Evolutionary conservation across 495 filamentous ascomycete species (phyloP), one percentile per base, ranked within the genome.

Genomic region (Penicillium lividum): DNA sequence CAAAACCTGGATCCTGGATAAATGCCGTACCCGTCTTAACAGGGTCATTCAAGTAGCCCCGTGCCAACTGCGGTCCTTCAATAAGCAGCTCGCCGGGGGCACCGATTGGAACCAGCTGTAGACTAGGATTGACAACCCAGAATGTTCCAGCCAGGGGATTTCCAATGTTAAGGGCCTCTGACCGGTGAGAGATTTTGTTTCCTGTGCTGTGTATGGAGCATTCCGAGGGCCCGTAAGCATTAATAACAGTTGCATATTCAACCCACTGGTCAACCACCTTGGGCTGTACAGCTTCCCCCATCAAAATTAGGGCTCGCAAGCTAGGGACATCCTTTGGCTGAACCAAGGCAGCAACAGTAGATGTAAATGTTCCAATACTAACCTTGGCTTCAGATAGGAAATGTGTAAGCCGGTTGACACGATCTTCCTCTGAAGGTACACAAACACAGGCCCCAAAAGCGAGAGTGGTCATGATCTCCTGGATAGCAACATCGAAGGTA

Each of bases 401-500:
- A 7, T 29, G 25, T 29, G 13, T 25, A 2, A 53, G 51, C 4
- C 25, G 4, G 15, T n/a, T 22, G 1, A 22, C 5, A 3, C 51
- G 11, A 16, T 72, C 60, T 1, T 45, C 28, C 10, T 64, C 63
- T 4, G 64, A 66, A 0, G 72, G 72, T 36, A 71, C 67, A 18
- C 70, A 73, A 0, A 73, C 51, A n/a, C 70, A 73, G 1, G 73
- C 78, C n/a, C 79, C 78, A 18, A 47, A 53, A 2, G 68, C 59
- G 16, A 80, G 52, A 2, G 77, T 74, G 2, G 61, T 68, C n/a
- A 79, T 60, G 2, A 74, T 71, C 11, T 79, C 75, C 7, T 68
- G 66, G 13, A 78, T 65, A 15, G 58, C 63, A 0, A 69, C 69
- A 53, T 80, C 78, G 43, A 79, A 80, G 2, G 72, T 69, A 18